These are phyloP conservation scores for Puccinia hordei DNA, from an alignment of 1,284 basidiomycete genomes.

Conservation along the genomic window DNA sequence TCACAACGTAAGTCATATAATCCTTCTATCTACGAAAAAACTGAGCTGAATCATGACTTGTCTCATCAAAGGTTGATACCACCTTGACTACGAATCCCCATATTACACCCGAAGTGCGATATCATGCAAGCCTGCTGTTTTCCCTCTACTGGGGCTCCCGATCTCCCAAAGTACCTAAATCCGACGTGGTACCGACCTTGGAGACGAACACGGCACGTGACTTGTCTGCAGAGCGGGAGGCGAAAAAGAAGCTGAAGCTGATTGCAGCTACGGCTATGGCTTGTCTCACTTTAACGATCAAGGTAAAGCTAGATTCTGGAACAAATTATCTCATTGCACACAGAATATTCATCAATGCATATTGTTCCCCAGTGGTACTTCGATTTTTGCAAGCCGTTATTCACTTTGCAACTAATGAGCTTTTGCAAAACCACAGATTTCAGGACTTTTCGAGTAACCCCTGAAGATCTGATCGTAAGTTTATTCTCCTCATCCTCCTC, in stretches of 20 bases:
- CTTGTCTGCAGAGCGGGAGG: slow-evolving; percentile 10
- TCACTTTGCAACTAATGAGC: slow-evolving; percentile 40
- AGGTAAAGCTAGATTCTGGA: not conserved
- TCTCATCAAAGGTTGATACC: slow-evolving; percentile 31
- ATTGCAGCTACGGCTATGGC: slow-evolving; percentile 50
- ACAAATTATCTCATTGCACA: not conserved
- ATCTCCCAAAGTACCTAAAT: slow-evolving; percentile 9
- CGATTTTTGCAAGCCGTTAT: slow-evolving; percentile 50
- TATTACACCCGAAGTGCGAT: slow-evolving; percentile 37
- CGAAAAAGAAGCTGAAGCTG: slow-evolving; percentile 34
- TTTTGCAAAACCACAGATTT: slow-evolving; percentile 41
- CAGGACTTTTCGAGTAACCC: slow-evolving; percentile 34
- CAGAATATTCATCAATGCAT: not conserved
- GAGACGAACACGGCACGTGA: not conserved
- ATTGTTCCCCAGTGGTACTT: slow-evolving; percentile 34
- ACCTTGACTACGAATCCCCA: slow-evolving; percentile 38
- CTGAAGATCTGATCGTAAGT: slow-evolving; percentile 44
- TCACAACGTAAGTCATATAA: slow-evolving; percentile 33
- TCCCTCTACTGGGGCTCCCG: slow-evolving; percentile 47
- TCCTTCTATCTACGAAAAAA: not conserved
- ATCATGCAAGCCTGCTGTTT: slow-evolving; percentile 41
- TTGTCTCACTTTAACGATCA: slow-evolving; percentile 39
- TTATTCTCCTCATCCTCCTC: not conserved
- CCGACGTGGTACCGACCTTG: not conserved
- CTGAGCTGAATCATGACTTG: not conserved